These are phyloP conservation scores for Cupressus sempervirens DNA, from an alignment of 75 land plant genomes.

Conservation along the genomic window DNA sequence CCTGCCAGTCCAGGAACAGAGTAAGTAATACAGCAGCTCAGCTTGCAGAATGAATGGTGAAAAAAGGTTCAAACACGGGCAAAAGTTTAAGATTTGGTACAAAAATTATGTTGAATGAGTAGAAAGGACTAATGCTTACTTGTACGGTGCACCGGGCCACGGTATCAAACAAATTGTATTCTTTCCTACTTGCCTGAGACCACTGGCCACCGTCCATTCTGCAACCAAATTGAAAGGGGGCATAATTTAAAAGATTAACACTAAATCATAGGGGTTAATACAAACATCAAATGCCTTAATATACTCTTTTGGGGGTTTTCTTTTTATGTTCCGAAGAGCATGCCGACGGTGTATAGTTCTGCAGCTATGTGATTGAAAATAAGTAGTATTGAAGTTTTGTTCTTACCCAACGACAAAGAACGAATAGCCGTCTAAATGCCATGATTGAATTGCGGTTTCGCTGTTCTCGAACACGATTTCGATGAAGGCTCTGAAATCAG, in stretches of 20 bases:
- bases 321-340: background rate
- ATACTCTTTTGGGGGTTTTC: background rate
- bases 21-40: background rate
- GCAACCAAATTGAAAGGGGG: background rate
- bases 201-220: slow-evolving; percentile 93
- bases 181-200: slow-evolving; percentile 47
- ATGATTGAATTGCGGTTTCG: slow-evolving; percentile 68
- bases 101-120: background rate
- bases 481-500: slow-evolving; percentile 53
- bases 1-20: slow-evolving; percentile 28
- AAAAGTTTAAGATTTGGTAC: no score
- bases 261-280: no score
- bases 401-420: slow-evolving; percentile 91
- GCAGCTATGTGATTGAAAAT: background rate
- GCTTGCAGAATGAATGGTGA: background rate
- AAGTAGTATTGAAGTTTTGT: background rate
- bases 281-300: background rate
- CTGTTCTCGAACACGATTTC: slow-evolving; percentile 83
- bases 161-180: slow-evolving; percentile 72
- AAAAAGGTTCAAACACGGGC: background rate
- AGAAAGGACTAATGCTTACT: slow-evolving; percentile 23
- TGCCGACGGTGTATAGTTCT: background rate
- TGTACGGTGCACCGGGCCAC: slow-evolving; percentile 77
- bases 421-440: slow-evolving; percentile 84
- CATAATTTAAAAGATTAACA: background rate